Conservation (phyloP, 352 stramenopile genomes). For the Phytopythium cucurbitacearum region DNA sequence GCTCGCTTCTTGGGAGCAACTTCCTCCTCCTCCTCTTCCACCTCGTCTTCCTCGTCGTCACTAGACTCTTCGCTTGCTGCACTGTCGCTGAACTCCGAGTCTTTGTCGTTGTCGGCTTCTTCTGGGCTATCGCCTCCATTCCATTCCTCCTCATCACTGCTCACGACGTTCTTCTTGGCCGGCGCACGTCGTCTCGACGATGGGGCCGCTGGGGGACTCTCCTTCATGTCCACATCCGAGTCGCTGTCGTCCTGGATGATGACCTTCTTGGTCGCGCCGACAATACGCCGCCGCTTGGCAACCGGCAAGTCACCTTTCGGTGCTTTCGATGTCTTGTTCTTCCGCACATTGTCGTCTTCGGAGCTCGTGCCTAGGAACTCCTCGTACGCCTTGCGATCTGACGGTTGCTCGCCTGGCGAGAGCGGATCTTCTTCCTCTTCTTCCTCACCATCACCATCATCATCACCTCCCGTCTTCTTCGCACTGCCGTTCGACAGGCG, state of each 20-base stretch:
- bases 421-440: conserved; percentile 5
- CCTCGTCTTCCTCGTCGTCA: conserved; percentile 40
- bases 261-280: conserved; percentile 32
- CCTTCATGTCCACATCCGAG: conserved; percentile 34
- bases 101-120: conserved; percentile 33
- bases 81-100: conserved; percentile 46
- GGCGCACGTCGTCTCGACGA: neutral
- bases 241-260: conserved; percentile 85
- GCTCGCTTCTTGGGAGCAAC: conserved; percentile 34
- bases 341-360: conserved; percentile 40
- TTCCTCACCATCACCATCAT: conserved; percentile 1
- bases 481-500: conserved; percentile 2
- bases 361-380: conserved; percentile 70
- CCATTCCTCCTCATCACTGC: conserved; percentile 47
- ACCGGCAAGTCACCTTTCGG: conserved; percentile 19
- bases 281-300: conserved; percentile 23
- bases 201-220: no score
- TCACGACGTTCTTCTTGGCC: conserved; percentile 25
- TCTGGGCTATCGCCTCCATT: conserved; percentile 31
- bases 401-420: conserved; percentile 9
- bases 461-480: conserved; percentile 13
- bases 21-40: conserved; percentile 38
- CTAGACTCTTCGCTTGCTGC: conserved; percentile 38
- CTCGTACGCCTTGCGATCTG: conserved; percentile 53
- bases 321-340: conserved; percentile 10